Base-by-base conservation (phyloP, 2,329 filamentous ascomycete genomes). In the Aspergillus floridensis region DNA sequence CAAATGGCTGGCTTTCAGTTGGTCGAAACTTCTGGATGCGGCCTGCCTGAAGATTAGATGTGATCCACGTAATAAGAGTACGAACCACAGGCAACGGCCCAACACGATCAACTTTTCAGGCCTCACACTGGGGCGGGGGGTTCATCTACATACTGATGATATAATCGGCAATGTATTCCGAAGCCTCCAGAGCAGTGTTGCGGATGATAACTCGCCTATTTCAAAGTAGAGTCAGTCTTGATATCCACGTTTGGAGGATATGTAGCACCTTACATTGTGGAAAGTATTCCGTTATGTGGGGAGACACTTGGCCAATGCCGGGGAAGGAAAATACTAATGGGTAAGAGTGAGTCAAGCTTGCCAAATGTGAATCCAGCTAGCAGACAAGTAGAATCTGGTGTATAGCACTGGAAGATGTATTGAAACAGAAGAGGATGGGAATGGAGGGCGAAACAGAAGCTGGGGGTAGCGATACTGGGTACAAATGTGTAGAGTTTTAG, bases 131-230 rank as follows among this genome's bases (percentile, higher is more conserved):
- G 35, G 24, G 47, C 32, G 2, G 38, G 26, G 26, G 26, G 7
- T 8, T 44, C 16, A 44, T 44, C 16, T 8, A 65, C 81, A 67
- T 78, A 88, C 86, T 82, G 76, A 93, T 86, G 68, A 95, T 88
- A 77, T 93, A 92, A 74, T 91, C 87, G 62, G 90, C 89, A 66
- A 93, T 89, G 75, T 93, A 92, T 67, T 82, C 81, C 70, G 90
- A 91, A 58, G 89, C 89, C 63, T 83, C 79, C 57, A 82, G 76
- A 67, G 88, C 82, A 70, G 91, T 83, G 74, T 93, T 87, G 73
- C 90, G 85, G 72, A 95, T 90, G 76, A 95, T 93, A 71, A 95
- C 85, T 79, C 90, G 88, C 91, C 91, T 95, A 68, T 68, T 49
- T 16, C 51, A 5, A 6, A 24, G 5, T 12, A 54, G 57, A 38